These are phyloP conservation scores for Cryptococcus wingfieldii DNA, from an alignment of 1,284 basidiomycete genomes.

Conservation along the genomic window DNA sequence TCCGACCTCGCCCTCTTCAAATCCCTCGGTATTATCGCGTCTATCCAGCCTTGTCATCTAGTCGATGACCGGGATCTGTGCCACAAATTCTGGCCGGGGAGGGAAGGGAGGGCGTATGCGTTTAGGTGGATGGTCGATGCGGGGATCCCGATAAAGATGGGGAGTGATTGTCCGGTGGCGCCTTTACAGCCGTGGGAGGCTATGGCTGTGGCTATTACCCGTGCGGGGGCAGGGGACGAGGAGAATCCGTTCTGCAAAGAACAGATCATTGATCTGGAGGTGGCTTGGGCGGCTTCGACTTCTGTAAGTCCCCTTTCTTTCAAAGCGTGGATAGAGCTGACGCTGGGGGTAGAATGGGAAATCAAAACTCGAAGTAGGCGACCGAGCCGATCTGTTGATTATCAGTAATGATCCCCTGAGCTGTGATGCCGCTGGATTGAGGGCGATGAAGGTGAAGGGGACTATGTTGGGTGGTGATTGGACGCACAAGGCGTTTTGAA, in stretches of 20 bases:
- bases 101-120: conserved; percentile 36
- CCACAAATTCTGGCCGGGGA: conserved; percentile 34
- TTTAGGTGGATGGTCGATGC: conserved; percentile 30
- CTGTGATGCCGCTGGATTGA: conserved; percentile 25
- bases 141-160: conserved; percentile 33
- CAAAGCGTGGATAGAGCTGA: neutral
- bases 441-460: conserved; percentile 27
- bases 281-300: conserved; percentile 22
- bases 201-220: conserved; percentile 33
- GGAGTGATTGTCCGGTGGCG: conserved; percentile 40
- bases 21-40: conserved; percentile 31
- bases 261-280: conserved; percentile 23
- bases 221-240: conserved; percentile 5
- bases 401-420: conserved; percentile 25
- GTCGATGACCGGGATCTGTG: conserved; percentile 40
- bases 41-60: conserved; percentile 41
- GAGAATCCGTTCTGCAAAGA: conserved; percentile 15
- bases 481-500: conserved; percentile 19
- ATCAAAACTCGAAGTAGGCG: conserved; percentile 20
- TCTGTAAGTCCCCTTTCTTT: conserved; percentile 8
- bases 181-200: conserved; percentile 41
- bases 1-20: conserved; percentile 32
- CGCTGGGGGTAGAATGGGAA: conserved; percentile 11
- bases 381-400: conserved; percentile 32
- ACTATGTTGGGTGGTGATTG: conserved; percentile 40